phyloP scores from a whole-genome alignment of 805 yeast species.

The Kodamaea lidongshanica region DNA sequence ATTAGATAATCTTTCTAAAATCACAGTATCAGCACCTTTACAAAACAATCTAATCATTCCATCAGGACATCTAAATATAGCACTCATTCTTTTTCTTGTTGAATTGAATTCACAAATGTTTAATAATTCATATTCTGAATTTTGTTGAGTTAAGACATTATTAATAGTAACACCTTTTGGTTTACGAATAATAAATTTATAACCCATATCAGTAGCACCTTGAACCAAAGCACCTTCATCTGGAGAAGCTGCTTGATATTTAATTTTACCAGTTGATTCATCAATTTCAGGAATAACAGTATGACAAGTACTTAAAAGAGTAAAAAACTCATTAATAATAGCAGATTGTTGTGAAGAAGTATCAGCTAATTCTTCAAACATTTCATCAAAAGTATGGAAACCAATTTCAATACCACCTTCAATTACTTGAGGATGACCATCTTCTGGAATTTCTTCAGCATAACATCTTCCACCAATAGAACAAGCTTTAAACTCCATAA shows the following conservation, averaged over 20 bases:
- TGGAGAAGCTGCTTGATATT: conserved; percentile 98
- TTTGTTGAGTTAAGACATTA: conserved; percentile 41
- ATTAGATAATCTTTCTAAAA: conserved; percentile 71
- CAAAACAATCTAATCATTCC: conserved; percentile 83
- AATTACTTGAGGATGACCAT: conserved; percentile 56
- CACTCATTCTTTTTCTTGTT: conserved; percentile 96
- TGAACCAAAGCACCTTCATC: conserved; percentile 98
- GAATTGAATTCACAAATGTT: conserved; percentile 96
- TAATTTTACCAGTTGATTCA: conserved; percentile 53
- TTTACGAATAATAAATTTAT: conserved; percentile 73
- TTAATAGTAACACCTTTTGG: conserved; percentile 76
- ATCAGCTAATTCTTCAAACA: conserved; percentile 42
- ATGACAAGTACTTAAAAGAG: conserved; percentile 86
- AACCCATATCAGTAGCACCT: conserved; percentile 90
- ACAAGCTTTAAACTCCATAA: conserved; percentile 94
- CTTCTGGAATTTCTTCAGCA: conserved; percentile 87
- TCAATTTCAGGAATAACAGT: conserved; percentile 91
- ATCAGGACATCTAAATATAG: conserved; percentile 90
- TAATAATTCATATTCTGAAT: conserved; percentile 64
- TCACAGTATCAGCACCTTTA: conserved; percentile 97
- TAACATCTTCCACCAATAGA: conserved; percentile 90
- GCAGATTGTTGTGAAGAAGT: conserved; percentile 42
- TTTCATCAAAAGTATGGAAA: conserved; percentile 60
- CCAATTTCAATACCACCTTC: conserved; percentile 78
- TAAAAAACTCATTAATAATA: conserved; percentile 67